phyloP scores from a whole-genome alignment of 176 grass and related monocot species.

The Triticum dicoccoides region DNA sequence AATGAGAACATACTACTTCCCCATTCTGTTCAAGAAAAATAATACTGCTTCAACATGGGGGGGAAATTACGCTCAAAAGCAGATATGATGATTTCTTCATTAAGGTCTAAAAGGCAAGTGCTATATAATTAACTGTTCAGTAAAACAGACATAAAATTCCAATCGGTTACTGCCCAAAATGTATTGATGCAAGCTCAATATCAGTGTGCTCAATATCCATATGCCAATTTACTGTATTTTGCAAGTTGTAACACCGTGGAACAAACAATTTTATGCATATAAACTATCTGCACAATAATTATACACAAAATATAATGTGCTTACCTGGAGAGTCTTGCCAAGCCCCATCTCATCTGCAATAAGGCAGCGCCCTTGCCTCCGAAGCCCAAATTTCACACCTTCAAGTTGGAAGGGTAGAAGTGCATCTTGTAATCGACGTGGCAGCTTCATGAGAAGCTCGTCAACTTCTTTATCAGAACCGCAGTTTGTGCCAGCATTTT shows the following conservation, averaged over 20 bases:
- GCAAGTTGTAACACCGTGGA: slow-evolving; percentile 4
- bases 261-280: slow-evolving; percentile 12
- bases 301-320: neutral
- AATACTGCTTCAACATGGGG: slow-evolving; percentile 10
- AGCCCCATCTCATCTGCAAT: slow-evolving; percentile 99
- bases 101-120: neutral
- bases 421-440: slow-evolving; percentile 44
- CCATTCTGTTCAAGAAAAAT: neutral
- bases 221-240: neutral
- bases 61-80: neutral
- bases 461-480: slow-evolving; percentile 70
- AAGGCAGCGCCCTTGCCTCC: slow-evolving; percentile 71
- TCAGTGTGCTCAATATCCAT: neutral
- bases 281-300: neutral
- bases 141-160: neutral
- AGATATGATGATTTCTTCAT: slow-evolving; percentile 6
- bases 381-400: slow-evolving; percentile 79
- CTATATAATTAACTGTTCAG: neutral
- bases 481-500: slow-evolving; percentile 39
- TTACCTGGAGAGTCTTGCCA: slow-evolving; percentile 93
- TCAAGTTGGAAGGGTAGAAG: slow-evolving; percentile 93
- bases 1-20: slow-evolving; percentile 7
- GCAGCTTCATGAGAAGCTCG: slow-evolving; percentile 63
- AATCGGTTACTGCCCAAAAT: neutral
- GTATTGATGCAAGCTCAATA: neutral